Evolutionary conservation across 1,139 yeast species (phyloP).

Genomic region (Saccharomyces pastorianus): DNA sequence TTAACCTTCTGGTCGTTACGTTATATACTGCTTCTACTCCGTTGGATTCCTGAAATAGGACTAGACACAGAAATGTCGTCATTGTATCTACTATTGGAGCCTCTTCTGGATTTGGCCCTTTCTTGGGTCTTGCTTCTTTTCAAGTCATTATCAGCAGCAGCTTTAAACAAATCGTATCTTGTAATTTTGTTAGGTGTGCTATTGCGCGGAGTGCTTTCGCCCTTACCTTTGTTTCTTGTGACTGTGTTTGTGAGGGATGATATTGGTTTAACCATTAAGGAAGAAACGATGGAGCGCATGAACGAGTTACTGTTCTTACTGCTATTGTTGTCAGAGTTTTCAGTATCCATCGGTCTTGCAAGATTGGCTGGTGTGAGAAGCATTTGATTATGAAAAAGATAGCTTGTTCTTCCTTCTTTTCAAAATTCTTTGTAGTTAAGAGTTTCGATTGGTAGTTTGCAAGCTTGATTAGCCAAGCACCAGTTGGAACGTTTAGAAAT

Average conservation of each 20-base stretch:
- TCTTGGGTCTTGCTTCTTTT: not conserved
- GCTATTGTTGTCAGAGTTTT: not conserved
- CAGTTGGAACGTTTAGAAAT: no score
- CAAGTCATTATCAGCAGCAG: conserved; percentile 9
- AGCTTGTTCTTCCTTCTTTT: not conserved
- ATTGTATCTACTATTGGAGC: not conserved
- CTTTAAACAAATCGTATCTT: conserved; percentile 12
- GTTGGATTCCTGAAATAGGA: not conserved
- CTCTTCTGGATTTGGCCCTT: not conserved
- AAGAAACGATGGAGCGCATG: not conserved
- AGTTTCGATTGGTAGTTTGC: not conserved
- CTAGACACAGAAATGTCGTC: not conserved
- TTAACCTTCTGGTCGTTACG: not conserved
- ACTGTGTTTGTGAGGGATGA: conserved; percentile 1
- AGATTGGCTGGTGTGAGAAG: not conserved
- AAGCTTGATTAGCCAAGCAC: no score
- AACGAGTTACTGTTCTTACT: not conserved
- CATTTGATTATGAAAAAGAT: not conserved
- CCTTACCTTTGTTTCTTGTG: not conserved
- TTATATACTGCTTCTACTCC: not conserved
- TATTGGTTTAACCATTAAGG: conserved; percentile 5
- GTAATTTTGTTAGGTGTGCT: conserved; percentile 8
- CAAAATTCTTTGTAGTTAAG: no score
- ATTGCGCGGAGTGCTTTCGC: not conserved
- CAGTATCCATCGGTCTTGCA: not conserved